phyloP scores from a whole-genome alignment of 768 basidiomycete species.

The Fistulinella prunicolor region DNA sequence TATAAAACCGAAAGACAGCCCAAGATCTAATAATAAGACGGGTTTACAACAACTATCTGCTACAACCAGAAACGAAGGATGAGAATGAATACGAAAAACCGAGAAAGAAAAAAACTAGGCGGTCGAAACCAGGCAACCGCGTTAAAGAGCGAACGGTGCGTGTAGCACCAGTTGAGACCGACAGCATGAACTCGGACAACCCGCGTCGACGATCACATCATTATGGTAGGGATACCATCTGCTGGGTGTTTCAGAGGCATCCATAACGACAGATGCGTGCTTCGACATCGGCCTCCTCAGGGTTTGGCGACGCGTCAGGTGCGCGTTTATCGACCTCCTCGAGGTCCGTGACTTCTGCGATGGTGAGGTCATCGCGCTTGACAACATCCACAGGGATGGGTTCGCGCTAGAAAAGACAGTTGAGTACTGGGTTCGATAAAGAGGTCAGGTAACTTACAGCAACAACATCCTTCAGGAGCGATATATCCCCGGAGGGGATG shows the following conservation, averaged over 20 bases:
- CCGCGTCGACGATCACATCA: background rate
- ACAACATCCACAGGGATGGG: background rate
- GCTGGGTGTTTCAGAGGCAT: background rate
- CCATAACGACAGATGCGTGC: background rate
- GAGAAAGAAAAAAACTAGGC: background rate
- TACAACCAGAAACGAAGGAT: background rate
- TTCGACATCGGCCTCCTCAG: background rate
- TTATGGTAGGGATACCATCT: background rate
- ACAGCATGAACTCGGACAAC: background rate
- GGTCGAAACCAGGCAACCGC: background rate
- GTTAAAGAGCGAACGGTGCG: background rate
- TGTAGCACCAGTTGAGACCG: background rate
- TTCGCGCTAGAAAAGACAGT: background rate
- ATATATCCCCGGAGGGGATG: background rate
- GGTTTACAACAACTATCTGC: background rate
- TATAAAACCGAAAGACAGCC: background rate
- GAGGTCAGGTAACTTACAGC: background rate
- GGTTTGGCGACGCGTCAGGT: background rate
- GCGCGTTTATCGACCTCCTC: background rate
- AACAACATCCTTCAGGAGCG: background rate
- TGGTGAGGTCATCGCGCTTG: background rate
- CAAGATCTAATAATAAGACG: background rate
- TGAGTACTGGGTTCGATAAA: background rate
- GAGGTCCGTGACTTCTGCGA: background rate
- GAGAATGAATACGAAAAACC: background rate